phyloP scores from a whole-genome alignment of 768 basidiomycete genomes.

The Udeniomyces megalosporus region DNA sequence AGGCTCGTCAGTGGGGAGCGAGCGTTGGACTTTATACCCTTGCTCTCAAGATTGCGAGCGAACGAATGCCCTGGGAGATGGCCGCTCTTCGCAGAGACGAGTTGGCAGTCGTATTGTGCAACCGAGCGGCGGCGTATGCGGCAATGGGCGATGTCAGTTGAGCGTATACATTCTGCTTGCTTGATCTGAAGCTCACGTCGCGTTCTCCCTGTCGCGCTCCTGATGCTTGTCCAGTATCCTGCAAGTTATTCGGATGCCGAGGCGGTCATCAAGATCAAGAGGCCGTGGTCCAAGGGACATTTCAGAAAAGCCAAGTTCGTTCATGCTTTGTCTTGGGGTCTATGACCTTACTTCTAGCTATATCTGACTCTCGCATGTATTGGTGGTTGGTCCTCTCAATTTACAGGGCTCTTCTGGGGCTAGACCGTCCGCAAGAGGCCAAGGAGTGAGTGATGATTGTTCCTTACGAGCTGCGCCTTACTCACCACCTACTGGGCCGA shows the following conservation, averaged over 20 bases:
- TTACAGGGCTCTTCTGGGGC: slow-evolving; percentile 66
- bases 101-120: slow-evolving; percentile 72
- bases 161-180: background rate
- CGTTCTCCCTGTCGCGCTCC: too few relatives aligned
- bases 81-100: slow-evolving; percentile 72
- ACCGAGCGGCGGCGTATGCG: slow-evolving; percentile 74
- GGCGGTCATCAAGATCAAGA: slow-evolving; percentile 64
- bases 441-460: slow-evolving; percentile 29
- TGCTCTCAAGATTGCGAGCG: slow-evolving; percentile 57
- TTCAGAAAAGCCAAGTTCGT: slow-evolving; percentile 40
- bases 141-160: slow-evolving; percentile 45
- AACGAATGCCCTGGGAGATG: slow-evolving; percentile 81
- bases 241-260: slow-evolving; percentile 51
- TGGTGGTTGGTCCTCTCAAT: slow-evolving; percentile 30
- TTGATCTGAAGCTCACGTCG: slow-evolving; percentile 11
- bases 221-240: slow-evolving; percentile 31
- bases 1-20: slow-evolving; percentile 46
- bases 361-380: background rate
- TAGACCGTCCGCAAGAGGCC: slow-evolving; percentile 55
- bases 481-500: background rate
- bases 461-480: background rate
- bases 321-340: background rate
- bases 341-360: too few relatives aligned
- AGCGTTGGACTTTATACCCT: slow-evolving; percentile 67
- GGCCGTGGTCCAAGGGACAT: slow-evolving; percentile 88